These are phyloP conservation scores for Aspergillus sp. DNA, from an alignment of 2,329 filamentous ascomycete genomes.

Conservation along the genomic window DNA sequence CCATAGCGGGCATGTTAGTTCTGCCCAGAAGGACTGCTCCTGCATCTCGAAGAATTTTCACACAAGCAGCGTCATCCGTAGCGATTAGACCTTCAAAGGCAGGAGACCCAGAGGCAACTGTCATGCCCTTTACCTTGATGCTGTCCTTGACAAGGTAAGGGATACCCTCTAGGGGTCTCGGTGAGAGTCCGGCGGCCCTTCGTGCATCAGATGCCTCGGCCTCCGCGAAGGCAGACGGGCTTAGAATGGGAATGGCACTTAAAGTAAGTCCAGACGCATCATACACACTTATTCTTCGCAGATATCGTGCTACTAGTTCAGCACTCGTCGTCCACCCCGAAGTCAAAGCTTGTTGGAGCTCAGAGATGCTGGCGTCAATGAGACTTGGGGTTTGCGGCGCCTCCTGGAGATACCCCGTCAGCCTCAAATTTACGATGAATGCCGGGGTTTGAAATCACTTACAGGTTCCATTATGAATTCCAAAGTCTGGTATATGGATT, in stretches of 20 bases:
- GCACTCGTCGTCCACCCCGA: constrained; percentile 44
- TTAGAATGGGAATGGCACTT: constrained; percentile 52
- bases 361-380: constrained; percentile 50
- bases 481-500: too few relatives aligned
- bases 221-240: constrained; percentile 47
- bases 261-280: constrained; percentile 44
- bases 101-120: constrained; percentile 54
- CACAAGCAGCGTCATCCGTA: constrained; percentile 54
- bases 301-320: constrained; percentile 47
- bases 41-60: constrained; percentile 47
- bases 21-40: constrained; percentile 55
- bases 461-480: too few relatives aligned
- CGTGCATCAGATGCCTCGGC: constrained; percentile 49
- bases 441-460: too few relatives aligned
- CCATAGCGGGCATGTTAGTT: constrained; percentile 63
- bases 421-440: background rate
- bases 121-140: constrained; percentile 56
- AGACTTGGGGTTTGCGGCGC: constrained; percentile 25
- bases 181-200: constrained; percentile 37
- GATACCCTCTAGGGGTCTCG: constrained; percentile 54
- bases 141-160: constrained; percentile 60
- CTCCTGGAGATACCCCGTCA: background rate
- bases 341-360: constrained; percentile 45
- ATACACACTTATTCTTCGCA: constrained; percentile 50
- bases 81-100: constrained; percentile 54